These are phyloP conservation scores for Nemania abortiva DNA, from an alignment of 2,329 filamentous ascomycete genomes.

Conservation along the genomic window DNA sequence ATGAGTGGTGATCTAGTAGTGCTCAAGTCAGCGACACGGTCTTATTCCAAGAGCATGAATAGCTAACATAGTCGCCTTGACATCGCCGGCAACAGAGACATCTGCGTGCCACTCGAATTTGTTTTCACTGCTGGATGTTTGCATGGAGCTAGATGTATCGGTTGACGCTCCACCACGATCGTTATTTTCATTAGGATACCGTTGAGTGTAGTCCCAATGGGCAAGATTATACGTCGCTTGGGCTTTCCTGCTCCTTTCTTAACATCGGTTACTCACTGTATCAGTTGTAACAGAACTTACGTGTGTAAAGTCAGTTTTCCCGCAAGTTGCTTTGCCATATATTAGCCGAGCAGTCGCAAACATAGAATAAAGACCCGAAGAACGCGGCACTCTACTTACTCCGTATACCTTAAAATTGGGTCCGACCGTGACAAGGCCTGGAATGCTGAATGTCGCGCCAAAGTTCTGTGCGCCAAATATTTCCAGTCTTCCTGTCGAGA, in stretches of 20 bases:
- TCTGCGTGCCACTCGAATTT: conserved; percentile 28
- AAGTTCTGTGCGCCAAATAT: conserved; percentile 27
- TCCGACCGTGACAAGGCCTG: conserved; percentile 33
- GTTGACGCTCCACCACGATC: conserved; percentile 22
- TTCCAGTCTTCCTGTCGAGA: conserved; percentile 28
- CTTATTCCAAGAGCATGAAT: conserved; percentile 3
- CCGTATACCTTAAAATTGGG: conserved; percentile 32
- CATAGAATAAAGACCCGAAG: not conserved
- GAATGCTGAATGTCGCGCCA: conserved; percentile 23
- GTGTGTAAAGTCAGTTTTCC: conserved; percentile 25
- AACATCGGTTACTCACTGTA: conserved; percentile 5
- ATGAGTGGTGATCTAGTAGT: conserved; percentile 21
- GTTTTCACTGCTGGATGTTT: conserved; percentile 24
- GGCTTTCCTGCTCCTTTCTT: conserved; percentile 24
- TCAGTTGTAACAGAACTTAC: conserved; percentile 11
- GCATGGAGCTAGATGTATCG: conserved; percentile 20
- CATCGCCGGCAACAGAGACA: conserved; percentile 22
- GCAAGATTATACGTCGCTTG: conserved; percentile 27
- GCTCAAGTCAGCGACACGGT: conserved; percentile 8
- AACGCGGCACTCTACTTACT: conserved; percentile 17
- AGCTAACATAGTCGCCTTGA: conserved; percentile 26
- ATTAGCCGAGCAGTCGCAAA: conserved; percentile 7
- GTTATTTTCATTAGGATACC: conserved; percentile 20
- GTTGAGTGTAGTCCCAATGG: conserved; percentile 30
- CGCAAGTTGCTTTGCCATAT: conserved; percentile 10